Base-by-base conservation (phyloP, 225 moss, liverwort and hornwort species). In the Physcomitrium patens region DNA sequence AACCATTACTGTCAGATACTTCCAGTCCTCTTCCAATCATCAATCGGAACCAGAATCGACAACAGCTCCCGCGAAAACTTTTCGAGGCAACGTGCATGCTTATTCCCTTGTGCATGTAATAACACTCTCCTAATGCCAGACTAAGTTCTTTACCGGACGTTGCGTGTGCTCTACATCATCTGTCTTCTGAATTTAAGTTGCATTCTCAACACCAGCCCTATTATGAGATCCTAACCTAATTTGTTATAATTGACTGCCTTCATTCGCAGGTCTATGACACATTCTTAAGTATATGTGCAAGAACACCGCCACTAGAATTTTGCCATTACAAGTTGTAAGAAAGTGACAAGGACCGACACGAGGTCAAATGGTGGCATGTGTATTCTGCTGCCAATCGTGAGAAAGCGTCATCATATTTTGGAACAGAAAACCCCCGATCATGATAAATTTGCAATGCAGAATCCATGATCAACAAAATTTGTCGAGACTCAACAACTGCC, bases 1-100 rank as follows among this genome's bases (percentile, higher is more conserved):
- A 55, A 16, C 9, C 12, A 42, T 53, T 54, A 70, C 27, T 46
- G 45, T 81, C 44, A 81, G 43, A 60, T 9, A 51, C 24, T 17
- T 27, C 37, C 20, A 70, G 13, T 28, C 27, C 28, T 17, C 24
- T 54, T 31, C 71, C 11, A 1, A 44, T 8, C 9, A 12, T 37
- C 31, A 37, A 37, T 4, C 7, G 31, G 7, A 37, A 37, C 54
- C 7, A 46, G 11, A 58, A 46, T 9, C 7, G 44, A 23, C 24
- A 45, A 17, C 22, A 15, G 26, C 71, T 60, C 13, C 47, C 46
- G 18, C 47, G 0, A 14, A 1, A 19, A 49, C n/a, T 55, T 65
- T 65, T n/a, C 7, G 12, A 54, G 53, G n/a, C 54, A 16, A 37
- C 19, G 16, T 63, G 22, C 73, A 20, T 1, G 10, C 18, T 59